Base-by-base conservation (phyloP, 1,139 yeast species). In the Sugiyamaella pinicola region DNA sequence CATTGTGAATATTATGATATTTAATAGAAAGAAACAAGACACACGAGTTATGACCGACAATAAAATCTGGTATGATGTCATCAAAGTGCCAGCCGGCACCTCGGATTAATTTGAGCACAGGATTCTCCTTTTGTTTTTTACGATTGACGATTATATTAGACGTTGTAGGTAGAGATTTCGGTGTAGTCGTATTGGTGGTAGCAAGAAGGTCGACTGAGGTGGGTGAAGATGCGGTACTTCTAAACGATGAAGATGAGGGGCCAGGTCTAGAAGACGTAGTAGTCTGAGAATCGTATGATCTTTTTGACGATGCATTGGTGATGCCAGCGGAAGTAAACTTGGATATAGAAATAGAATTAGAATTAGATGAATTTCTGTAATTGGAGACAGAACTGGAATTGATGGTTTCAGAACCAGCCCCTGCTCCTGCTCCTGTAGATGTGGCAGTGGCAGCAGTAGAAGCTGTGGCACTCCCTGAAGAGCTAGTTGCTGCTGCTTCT, bases 1-100 rank as follows among this genome's bases (percentile, higher is more conserved):
- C 97, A 0, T 96, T 96, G 58, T 87, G 91, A 41, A 91, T 73
- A 62, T 86, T 85, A 68, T 90, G 96, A 69, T 91, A 93, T 56
- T 87, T 84, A 50, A 91, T 69, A 4, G 95, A 61, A 18, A 91
- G 74, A 60, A 87, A 90, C 4, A 91, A 69, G 1, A 86, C 82
- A 57, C 88, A 85, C 42, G 89, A 75, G 2, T 79, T 77, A 49
- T 81, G 83, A 10, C 90, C 82, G 52, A 87, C 78, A 63, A 89
- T 93, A 55, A 79, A 84, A 53, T 77, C 78, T 12, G 83, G 74
- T 29, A 74, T 71, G 38, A 76, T 75, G 17, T 69, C 73, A 9
- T 73, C 75, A 58, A 78, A 82, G 51, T 62, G 66, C 74, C 79
- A 80, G 13, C 80, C 75, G 3, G 81, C 79, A 51, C 75, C 75